phyloP scores from a whole-genome alignment of 495 filamentous ascomycete species.

The Penicillium roqueforti region DNA sequence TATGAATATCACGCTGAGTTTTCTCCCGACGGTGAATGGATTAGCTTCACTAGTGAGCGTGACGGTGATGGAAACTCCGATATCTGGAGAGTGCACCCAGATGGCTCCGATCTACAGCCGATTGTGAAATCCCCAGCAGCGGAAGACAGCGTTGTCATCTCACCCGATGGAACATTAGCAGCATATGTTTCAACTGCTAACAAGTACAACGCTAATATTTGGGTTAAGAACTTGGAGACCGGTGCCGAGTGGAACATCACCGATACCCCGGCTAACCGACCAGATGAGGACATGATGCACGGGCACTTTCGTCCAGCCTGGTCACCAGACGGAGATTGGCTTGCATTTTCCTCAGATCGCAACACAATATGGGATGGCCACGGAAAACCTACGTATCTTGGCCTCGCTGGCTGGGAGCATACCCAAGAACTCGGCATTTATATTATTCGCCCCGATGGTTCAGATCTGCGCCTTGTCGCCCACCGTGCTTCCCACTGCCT shows the following conservation, averaged over 20 bases:
- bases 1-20: slow-evolving; percentile 38
- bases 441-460: slow-evolving; percentile 24
- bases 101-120: slow-evolving; percentile 24
- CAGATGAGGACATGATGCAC: slow-evolving; percentile 2
- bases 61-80: slow-evolving; percentile 31
- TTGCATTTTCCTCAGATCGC: slow-evolving; percentile 24
- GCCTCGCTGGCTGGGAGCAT: slow-evolving; percentile 28
- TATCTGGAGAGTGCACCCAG: slow-evolving; percentile 25
- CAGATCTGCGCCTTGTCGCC: slow-evolving; percentile 22
- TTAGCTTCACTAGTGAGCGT: slow-evolving; percentile 28
- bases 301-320: slow-evolving; percentile 32
- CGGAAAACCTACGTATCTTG: slow-evolving; percentile 16
- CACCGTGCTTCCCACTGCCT: slow-evolving; percentile 16
- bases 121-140: slow-evolving; percentile 18
- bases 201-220: slow-evolving; percentile 24
- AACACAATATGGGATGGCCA: slow-evolving; percentile 27
- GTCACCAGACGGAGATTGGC: slow-evolving; percentile 28
- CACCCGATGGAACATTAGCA: slow-evolving; percentile 24
- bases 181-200: slow-evolving; percentile 29
- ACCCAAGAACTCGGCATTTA: slow-evolving; percentile 32
- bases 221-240: slow-evolving; percentile 25
- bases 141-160: slow-evolving; percentile 27
- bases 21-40: slow-evolving; percentile 31
- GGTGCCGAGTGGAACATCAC: slow-evolving; percentile 27
- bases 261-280: slow-evolving; percentile 9